Evolutionary conservation across 805 yeast genomes (phyloP), one percentile per base, ranked within the genome.

Genomic region (Barnettozyma wickerhamii): DNA sequence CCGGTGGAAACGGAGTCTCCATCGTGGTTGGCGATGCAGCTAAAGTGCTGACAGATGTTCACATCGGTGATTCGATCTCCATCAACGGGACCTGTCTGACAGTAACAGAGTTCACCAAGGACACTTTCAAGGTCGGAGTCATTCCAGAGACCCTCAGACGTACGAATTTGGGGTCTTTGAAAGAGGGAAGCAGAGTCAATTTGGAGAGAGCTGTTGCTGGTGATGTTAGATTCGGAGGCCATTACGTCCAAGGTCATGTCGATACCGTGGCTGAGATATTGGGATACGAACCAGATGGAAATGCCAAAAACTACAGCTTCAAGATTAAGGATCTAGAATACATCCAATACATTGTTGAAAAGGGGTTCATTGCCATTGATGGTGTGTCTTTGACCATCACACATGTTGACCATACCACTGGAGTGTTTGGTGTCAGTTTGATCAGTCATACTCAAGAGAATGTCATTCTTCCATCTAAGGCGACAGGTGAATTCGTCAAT

Each of bases 181-280:
- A 51, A 18, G 35, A 42, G 1, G 90, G 87, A 2, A 60, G 74
- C 15, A 72, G 70, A 43, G 96, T 93, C 17, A 91, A 93, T 59
- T 68, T 91, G 46, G 99, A 93, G 62, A 72, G 99, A 44, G 99
- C 99, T 0, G 88, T 93, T 24, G 71, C 68, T 4, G 79, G 79
- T 12, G 87, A 85, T 39, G 86, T 80, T 6, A 71, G 99, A 48
- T 78, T 90, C 55, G 99, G 99, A 19, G 99, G 99, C 1, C 99
- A 93, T 62, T 77, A 91, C 48, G 99, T 93, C 3, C 99, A 93
- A 56, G 99, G 99, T 6, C 99, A 93, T 65, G 88, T 93, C 21
- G 99, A 93, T 60, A 86, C 96, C 0, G 72, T 82, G 27, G 96
- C 96, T 3, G 62, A 59, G 27, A 82, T 91, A 30, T 71, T 73